Conservation (phyloP, 1,139 yeast genomes). For the Nakaseomyces kungkrabaensis region DNA sequence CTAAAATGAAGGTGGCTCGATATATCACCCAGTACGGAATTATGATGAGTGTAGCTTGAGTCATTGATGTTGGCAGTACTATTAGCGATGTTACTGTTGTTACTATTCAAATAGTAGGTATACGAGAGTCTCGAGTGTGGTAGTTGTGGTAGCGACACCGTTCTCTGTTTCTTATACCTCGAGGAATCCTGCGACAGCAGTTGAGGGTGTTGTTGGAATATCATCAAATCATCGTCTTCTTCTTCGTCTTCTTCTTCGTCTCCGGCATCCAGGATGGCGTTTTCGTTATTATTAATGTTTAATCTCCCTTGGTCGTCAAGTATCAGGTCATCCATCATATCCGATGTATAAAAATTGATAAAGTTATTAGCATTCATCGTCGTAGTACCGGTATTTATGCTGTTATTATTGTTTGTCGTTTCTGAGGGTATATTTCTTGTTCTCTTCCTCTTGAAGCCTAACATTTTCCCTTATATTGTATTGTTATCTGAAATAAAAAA, state of each 20-base stretch:
- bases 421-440: neutral
- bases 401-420: neutral
- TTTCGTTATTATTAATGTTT: neutral
- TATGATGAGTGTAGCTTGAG: neutral
- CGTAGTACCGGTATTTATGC: neutral
- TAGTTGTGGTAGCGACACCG: conserved; percentile 62
- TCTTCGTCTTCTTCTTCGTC: conserved; percentile 9
- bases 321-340: conserved; percentile 8
- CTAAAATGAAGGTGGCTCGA: neutral
- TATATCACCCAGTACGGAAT: neutral
- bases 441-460: conserved; percentile 2
- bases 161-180: conserved; percentile 42
- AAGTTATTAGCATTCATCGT: neutral
- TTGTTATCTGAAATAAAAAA: too few relatives aligned
- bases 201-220: conserved; percentile 13
- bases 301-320: neutral
- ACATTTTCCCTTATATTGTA: neutral
- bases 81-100: neutral
- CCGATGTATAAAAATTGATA: conserved; percentile 2
- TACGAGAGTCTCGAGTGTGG: conserved; percentile 34
- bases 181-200: conserved; percentile 2
- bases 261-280: conserved; percentile 5
- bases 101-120: conserved; percentile 6
- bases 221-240: conserved; percentile 17
- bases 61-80: neutral